These are phyloP conservation scores for Sambucus nigra DNA, from an alignment of 129 eudicot genomes.

Conservation along the genomic window DNA sequence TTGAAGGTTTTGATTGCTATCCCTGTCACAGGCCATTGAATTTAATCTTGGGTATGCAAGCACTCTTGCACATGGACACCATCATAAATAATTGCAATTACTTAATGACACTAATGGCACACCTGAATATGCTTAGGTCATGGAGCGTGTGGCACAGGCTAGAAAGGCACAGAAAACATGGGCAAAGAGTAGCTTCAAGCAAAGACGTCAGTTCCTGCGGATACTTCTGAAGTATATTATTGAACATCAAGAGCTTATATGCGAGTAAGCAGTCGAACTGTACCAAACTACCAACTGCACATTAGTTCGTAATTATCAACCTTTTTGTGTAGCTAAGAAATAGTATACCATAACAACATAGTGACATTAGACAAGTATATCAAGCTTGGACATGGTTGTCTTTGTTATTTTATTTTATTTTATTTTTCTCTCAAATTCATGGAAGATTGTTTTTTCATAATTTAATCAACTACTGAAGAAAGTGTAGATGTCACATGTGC, in stretches of 20 bases:
- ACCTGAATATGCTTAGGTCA: slow-evolving; percentile 40
- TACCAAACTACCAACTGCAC: too few species aligned
- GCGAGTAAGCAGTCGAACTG: slow-evolving; percentile 79
- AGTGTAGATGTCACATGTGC: too few species aligned
- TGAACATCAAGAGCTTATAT: slow-evolving; percentile 95
- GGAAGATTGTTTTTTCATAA: too few species aligned
- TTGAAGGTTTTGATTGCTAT: slow-evolving; percentile 7
- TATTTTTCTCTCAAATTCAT: too few species aligned
- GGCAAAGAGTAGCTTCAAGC: slow-evolving; percentile 96
- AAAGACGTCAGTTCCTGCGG: slow-evolving; percentile 93
- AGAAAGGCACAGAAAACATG: slow-evolving; percentile 88
- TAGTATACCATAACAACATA: too few species aligned
- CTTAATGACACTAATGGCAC: slow-evolving; percentile 14
- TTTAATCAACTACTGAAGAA: too few species aligned
- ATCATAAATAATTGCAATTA: not conserved
- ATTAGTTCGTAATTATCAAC: too few species aligned
- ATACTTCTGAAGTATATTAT: slow-evolving; percentile 86
- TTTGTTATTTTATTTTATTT: too few species aligned
- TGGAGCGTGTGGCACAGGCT: slow-evolving; percentile 86
- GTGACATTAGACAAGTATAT: too few species aligned
- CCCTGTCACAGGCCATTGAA: not conserved
- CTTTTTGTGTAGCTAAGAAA: too few species aligned
- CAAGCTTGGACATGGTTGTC: too few species aligned
- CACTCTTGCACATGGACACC: slow-evolving; percentile 11
- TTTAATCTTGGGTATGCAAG: slow-evolving; percentile 6